Percentiles rank a stretch among this genome's conserved stretches.
Conservation (phyloP, 352 stramenopile genomes). For the Phytophthora crassamura region DNA sequence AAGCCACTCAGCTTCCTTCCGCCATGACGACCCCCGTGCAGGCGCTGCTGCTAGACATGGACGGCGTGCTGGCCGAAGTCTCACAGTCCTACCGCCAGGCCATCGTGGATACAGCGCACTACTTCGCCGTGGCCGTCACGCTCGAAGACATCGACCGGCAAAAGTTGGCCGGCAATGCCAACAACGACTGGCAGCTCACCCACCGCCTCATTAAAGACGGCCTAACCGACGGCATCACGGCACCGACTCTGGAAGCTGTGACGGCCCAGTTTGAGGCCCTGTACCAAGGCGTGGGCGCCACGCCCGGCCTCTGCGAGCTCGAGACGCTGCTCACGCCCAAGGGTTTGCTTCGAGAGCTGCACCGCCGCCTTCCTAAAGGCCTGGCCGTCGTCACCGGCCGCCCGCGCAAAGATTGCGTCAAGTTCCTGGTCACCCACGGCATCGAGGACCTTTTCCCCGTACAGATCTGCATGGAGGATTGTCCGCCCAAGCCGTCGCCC, state of each 20-base stretch:
- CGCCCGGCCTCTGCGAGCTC: constrained; percentile 85
- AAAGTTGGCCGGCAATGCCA: constrained; percentile 95
- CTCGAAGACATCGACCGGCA: constrained; percentile 89
- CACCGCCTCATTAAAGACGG: constrained; percentile 84
- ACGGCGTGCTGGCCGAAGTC: constrained; percentile 97
- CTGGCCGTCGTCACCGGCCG: constrained; percentile 94
- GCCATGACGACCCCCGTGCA: constrained; percentile 44
- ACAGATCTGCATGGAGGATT: constrained; percentile 97
- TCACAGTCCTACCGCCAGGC: constrained; percentile 93
- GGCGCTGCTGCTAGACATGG: constrained; percentile 96
- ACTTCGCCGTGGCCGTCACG: constrained; percentile 89
- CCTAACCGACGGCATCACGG: background rate
- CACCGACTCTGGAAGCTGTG: constrained; percentile 89
- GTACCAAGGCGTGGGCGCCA: constrained; percentile 90
- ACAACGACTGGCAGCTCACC: constrained; percentile 98
- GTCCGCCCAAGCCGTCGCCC: constrained; percentile 93
- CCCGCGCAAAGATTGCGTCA: constrained; percentile 93
- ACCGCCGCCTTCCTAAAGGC: constrained; percentile 81
- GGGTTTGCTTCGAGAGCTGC: constrained; percentile 83
- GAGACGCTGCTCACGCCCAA: constrained; percentile 93
- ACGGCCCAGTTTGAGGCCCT: constrained; percentile 95
- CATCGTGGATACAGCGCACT: constrained; percentile 88
- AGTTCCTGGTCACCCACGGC: constrained; percentile 92
- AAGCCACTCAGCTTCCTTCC: background rate
- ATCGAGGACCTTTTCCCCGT: constrained; percentile 89